A percentile compares a stretch with the other conserved stretches of the same genome.
Conservation (phyloP, 2,329 filamentous ascomycete genomes). For the Ophiostoma fasciatum region DNA sequence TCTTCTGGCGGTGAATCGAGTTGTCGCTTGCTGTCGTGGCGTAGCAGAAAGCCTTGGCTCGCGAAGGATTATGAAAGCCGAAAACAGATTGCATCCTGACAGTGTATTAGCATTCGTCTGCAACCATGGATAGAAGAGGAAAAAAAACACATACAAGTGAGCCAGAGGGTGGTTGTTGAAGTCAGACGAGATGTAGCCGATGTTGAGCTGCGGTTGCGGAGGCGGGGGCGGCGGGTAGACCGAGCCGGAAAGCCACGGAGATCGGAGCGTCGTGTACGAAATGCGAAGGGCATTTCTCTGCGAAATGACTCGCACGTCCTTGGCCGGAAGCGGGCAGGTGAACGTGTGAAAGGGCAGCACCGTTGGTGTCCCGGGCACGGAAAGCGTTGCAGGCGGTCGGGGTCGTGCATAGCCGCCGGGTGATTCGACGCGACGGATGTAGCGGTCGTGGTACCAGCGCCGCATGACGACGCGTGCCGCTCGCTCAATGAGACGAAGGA, state of each 20-base stretch:
- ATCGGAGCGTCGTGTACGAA: slow-evolving; percentile 73
- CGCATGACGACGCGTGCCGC: slow-evolving; percentile 63
- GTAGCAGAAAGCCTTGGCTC: slow-evolving; percentile 82
- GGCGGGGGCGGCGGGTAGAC: slow-evolving; percentile 79
- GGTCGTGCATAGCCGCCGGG: slow-evolving; percentile 53
- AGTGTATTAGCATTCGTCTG: not conserved
- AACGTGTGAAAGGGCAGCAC: slow-evolving; percentile 97
- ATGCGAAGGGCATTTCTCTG: slow-evolving; percentile 90
- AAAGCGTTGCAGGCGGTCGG: slow-evolving; percentile 54
- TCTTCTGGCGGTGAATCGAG: slow-evolving; percentile 79
- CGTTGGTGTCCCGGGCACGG: slow-evolving; percentile 77
- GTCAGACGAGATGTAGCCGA: slow-evolving; percentile 94
- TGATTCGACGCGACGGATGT: slow-evolving; percentile 46
- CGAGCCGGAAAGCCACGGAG: slow-evolving; percentile 68
- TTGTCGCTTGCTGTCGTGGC: slow-evolving; percentile 85
- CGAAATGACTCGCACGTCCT: slow-evolving; percentile 84
- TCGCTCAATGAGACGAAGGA: slow-evolving; percentile 74
- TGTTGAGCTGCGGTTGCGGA: slow-evolving; percentile 67
- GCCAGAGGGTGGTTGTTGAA: slow-evolving; percentile 98
- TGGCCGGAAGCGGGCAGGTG: slow-evolving; percentile 81
- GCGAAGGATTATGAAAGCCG: slow-evolving; percentile 62
- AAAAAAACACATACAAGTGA: slow-evolving; percentile 43
- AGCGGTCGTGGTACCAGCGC: slow-evolving; percentile 76
- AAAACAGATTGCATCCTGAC: slow-evolving; percentile 90
- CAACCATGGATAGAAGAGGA: not conserved